Conservation (phyloP, 2,329 filamentous ascomycete genomes). For the Exophiala dermatitidis region DNA sequence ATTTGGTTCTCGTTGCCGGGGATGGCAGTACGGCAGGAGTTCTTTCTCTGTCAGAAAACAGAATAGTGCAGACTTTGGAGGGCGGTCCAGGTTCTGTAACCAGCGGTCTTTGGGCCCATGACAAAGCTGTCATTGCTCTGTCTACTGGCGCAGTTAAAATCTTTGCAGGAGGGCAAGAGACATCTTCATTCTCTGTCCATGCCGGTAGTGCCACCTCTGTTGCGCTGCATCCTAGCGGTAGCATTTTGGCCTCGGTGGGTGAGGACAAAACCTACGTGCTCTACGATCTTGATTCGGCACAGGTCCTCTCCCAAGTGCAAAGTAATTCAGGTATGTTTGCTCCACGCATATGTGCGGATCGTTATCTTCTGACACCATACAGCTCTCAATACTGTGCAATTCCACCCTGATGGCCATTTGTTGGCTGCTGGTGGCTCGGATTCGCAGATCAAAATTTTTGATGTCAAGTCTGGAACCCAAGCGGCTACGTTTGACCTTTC, state of each 20-base stretch:
- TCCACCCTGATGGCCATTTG: slow-evolving; percentile 95
- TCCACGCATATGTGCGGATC: neutral
- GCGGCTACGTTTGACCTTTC: slow-evolving; percentile 63
- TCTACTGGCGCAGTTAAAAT: slow-evolving; percentile 72
- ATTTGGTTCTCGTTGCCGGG: slow-evolving; percentile 66
- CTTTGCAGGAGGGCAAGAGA: slow-evolving; percentile 60
- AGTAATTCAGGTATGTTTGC: slow-evolving; percentile 64
- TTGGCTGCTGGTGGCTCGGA: slow-evolving; percentile 74
- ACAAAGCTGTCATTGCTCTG: slow-evolving; percentile 65
- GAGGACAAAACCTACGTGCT: slow-evolving; percentile 87
- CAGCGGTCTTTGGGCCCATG: slow-evolving; percentile 51
- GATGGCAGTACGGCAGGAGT: slow-evolving; percentile 68
- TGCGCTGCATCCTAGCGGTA: slow-evolving; percentile 72
- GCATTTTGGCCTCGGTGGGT: slow-evolving; percentile 78
- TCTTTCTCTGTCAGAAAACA: slow-evolving; percentile 69
- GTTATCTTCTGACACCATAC: slow-evolving; percentile 18
- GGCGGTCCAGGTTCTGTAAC: slow-evolving; percentile 57
- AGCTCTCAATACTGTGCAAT: slow-evolving; percentile 70
- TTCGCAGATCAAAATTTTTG: slow-evolving; percentile 80
- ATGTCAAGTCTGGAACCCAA: slow-evolving; percentile 69
- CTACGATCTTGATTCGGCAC: slow-evolving; percentile 66
- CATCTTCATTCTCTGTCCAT: slow-evolving; percentile 68
- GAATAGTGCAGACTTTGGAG: slow-evolving; percentile 56
- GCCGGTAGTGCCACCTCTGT: slow-evolving; percentile 72
- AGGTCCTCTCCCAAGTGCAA: slow-evolving; percentile 69